Evolutionary conservation across 176 grass and related monocot genomes (phyloP), one percentile per base, ranked within the genome.

Genomic region (Carex littledalei): DNA sequence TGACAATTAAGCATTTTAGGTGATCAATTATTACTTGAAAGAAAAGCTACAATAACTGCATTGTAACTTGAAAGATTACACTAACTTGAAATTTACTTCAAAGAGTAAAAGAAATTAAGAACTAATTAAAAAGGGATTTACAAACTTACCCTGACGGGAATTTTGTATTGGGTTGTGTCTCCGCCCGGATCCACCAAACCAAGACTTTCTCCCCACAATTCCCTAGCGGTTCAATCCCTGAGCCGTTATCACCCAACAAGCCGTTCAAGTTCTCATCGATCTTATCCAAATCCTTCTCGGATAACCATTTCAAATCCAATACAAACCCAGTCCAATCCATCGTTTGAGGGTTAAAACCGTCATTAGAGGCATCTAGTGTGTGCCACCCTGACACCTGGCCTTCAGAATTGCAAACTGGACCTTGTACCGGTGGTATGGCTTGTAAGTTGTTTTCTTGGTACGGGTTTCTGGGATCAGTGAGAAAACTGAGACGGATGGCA

Each of bases 241-340:
- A 88, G 17, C 91, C 91, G 76, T 95, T 78, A 78, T 56, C 88
- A 59, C 86, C 85, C 84, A 99, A 79, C 24, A 99, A 87, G 39
- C 86, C 84, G 20, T 90, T 84, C 8, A 92, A 91, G 87, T 88
- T 92, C 41, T 63, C 90, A 31, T 81, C 90, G 63, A 90, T 80
- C 59, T 87, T 81, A 62, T 88, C 87, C 45, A 99, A 90, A 76
- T 95, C 91, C 85, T 92, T 88, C 62, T 99, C 86, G 87, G 90
- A 92, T 17, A 99, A 63, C 85, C 88, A 89, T 49, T 86, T 92
- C 21, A 93, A 91, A 83, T 88, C 84, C 17, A 95, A 20, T 65
- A 92, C 90, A 86, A 95, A 99, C 10, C 96, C 96, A 8, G 93
- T 85, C 96, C 96, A 99, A 84, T 99, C 93, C 53, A 93, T 86